Evolutionary conservation across 164 flowering plant species (phyloP).

Genomic region (Echeveria elegans): DNA sequence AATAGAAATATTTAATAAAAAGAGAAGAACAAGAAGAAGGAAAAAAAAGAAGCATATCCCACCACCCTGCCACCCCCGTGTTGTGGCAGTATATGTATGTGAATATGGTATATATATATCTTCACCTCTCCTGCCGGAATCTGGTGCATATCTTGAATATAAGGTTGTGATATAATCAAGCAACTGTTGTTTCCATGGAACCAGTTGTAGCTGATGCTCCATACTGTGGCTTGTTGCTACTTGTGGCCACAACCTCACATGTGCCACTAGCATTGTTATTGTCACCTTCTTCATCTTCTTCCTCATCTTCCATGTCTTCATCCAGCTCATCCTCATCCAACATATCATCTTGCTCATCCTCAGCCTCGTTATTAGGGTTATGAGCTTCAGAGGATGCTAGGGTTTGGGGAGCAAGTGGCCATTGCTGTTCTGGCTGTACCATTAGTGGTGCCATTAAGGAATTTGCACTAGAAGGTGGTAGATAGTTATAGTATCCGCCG

Average conservation of each 20-base stretch:
- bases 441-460: constrained; percentile 26
- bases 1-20: background rate
- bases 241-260: constrained; percentile 37
- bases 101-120: background rate
- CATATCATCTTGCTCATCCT: constrained; percentile 15
- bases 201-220: background rate
- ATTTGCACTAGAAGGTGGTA: background rate
- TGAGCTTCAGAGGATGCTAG: constrained; percentile 6
- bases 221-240: constrained; percentile 14
- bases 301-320: constrained; percentile 24
- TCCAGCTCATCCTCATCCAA: constrained; percentile 25
- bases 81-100: background rate
- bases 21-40: background rate
- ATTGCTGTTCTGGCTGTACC: constrained; percentile 56
- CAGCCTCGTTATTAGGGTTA: constrained; percentile 13
- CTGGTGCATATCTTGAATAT: background rate
- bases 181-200: background rate
- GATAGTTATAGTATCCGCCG: constrained; percentile 3
- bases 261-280: constrained; percentile 23
- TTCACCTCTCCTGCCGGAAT: background rate
- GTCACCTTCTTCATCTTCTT: constrained; percentile 23
- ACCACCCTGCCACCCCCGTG: no score
- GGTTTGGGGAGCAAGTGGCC: constrained; percentile 29
- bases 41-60: background rate
- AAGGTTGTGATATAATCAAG: background rate